Conservation (phyloP, 2,329 filamentous ascomycete species). For the Aureobasidium sp. region DNA sequence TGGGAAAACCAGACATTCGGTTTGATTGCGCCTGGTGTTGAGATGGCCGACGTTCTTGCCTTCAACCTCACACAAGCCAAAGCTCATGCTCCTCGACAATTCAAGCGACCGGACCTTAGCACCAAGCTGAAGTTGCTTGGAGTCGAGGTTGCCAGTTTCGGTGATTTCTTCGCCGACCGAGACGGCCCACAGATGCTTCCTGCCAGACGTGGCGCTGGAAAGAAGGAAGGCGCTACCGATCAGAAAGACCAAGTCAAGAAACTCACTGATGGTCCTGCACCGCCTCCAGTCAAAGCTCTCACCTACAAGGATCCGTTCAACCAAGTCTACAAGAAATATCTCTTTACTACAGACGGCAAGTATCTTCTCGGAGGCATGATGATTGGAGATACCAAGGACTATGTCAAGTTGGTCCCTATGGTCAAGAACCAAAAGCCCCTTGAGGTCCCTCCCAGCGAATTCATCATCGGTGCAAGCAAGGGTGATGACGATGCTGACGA, state of each 20-base stretch:
- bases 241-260: constrained; percentile 42
- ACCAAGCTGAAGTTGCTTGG: constrained; percentile 86
- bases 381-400: constrained; percentile 88
- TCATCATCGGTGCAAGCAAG: constrained; percentile 72
- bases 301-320: constrained; percentile 86
- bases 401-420: constrained; percentile 80
- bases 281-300: constrained; percentile 66
- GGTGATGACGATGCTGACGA: constrained; percentile 71
- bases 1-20: constrained; percentile 84
- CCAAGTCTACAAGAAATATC: constrained; percentile 86
- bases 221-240: constrained; percentile 36
- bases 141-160: constrained; percentile 87
- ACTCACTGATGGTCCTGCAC: constrained; percentile 48
- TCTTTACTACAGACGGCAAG: constrained; percentile 84
- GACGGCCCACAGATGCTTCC: constrained; percentile 75
- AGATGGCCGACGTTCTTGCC: constrained; percentile 86
- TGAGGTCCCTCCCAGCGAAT: constrained; percentile 69
- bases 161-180: constrained; percentile 85
- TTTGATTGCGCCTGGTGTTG: constrained; percentile 79
- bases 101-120: constrained; percentile 79
- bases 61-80: constrained; percentile 86
- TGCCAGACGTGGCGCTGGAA: constrained; percentile 42
- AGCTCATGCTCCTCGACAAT: constrained; percentile 59
- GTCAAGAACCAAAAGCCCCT: constrained; percentile 76
- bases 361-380: constrained; percentile 94